Evolutionary conservation across 2,329 filamentous ascomycete species (phyloP).

Genomic region (Colletotrichum ledebouriae): DNA sequence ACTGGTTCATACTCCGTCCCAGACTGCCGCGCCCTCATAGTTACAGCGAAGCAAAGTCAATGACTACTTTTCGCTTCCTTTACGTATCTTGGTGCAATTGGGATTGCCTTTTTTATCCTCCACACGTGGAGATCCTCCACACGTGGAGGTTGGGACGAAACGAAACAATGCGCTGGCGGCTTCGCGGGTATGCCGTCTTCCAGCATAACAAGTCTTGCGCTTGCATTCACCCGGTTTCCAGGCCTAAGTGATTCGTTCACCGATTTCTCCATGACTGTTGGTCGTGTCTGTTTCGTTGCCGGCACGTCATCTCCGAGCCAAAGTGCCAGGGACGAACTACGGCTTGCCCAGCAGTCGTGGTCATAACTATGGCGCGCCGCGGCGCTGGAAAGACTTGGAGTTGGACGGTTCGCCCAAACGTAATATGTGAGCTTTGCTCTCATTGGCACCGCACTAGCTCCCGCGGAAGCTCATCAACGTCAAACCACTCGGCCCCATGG

Average conservation of each 20-base stretch:
- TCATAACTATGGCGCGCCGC: no score
- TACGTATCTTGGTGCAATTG: constrained; percentile 18
- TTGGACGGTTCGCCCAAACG: no score
- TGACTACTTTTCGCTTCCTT: constrained; percentile 7
- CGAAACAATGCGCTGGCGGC: constrained; percentile 35
- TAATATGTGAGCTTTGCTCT: constrained; percentile 2
- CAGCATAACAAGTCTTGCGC: constrained; percentile 5
- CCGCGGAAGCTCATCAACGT: constrained; percentile 26
- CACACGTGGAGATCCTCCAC: constrained; percentile 32
- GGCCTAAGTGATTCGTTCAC: constrained; percentile 6
- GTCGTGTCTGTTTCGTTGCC: constrained; percentile 15
- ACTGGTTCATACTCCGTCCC: constrained; percentile 22
- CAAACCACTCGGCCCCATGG: constrained; percentile 37
- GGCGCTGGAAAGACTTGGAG: no score
- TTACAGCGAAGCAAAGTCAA: constrained; percentile 6
- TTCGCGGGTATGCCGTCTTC: constrained; percentile 9
- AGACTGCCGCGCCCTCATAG: constrained; percentile 10
- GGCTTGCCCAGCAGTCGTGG: not conserved
- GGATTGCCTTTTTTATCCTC: constrained; percentile 24
- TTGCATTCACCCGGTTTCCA: constrained; percentile 22
- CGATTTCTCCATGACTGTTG: constrained; percentile 15
- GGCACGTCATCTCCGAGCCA: constrained; percentile 23
- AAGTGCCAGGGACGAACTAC: constrained; percentile 17
- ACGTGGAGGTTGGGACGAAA: constrained; percentile 40
- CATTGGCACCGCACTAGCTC: constrained; percentile 29